phyloP scores from a whole-genome alignment of 257 asterid species.

The Nicotiana noctiflora region DNA sequence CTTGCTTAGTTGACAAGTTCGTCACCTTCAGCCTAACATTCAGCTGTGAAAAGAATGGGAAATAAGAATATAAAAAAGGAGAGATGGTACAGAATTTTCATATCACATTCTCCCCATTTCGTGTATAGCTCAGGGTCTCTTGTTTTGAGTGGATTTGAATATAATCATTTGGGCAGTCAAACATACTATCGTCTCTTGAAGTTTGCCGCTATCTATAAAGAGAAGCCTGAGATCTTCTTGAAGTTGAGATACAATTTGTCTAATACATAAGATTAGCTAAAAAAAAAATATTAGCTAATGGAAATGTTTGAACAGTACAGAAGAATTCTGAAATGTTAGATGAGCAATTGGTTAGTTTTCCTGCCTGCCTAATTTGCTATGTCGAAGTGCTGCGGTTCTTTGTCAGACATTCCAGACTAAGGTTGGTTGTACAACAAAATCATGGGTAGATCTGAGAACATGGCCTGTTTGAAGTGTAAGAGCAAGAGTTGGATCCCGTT shows the following conservation, averaged over 20 bases:
- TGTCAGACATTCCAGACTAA: background rate
- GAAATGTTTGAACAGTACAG: background rate
- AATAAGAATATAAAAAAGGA: background rate
- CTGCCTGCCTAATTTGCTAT: background rate
- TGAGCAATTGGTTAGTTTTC: background rate
- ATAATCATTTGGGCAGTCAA: background rate
- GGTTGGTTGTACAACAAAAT: background rate
- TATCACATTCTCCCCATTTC: background rate
- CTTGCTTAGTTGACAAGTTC: constrained; percentile 28
- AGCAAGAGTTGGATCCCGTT: background rate
- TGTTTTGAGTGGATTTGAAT: background rate
- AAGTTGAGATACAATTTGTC: background rate
- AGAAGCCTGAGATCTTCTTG: background rate
- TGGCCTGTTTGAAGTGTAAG: background rate
- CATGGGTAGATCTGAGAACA: background rate
- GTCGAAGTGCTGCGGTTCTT: background rate
- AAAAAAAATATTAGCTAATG: background rate
- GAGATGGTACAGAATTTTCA: background rate
- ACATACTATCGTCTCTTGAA: background rate
- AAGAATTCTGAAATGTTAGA: background rate
- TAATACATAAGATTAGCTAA: background rate
- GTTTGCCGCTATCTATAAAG: background rate
- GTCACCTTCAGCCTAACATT: constrained; percentile 3
- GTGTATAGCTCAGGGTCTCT: background rate
- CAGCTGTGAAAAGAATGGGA: background rate